These are phyloP conservation scores for Sclerotiophoma versabilis DNA, from an alignment of 2,329 filamentous ascomycete genomes.

Conservation along the genomic window DNA sequence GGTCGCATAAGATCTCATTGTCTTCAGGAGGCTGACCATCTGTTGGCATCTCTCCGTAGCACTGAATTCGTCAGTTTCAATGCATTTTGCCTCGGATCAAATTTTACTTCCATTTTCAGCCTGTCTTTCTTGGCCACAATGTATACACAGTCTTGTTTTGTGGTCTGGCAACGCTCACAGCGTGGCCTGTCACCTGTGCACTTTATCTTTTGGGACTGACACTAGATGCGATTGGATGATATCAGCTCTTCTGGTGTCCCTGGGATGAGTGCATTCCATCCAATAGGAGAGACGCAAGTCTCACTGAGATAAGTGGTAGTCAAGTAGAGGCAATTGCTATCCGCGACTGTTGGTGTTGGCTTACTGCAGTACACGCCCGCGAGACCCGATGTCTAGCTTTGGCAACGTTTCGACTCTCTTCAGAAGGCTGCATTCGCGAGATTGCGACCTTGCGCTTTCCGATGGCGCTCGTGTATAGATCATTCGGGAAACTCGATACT, in stretches of 20 bases:
- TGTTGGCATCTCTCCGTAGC: conserved; percentile 36
- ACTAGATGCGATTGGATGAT: conserved; percentile 27
- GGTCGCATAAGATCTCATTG: conserved; percentile 21
- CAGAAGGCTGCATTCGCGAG: conserved; percentile 33
- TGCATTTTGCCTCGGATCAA: background rate
- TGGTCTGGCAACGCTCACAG: conserved; percentile 47
- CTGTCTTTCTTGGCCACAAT: conserved; percentile 47
- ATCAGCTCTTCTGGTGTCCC: too few species aligned
- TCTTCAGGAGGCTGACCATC: conserved; percentile 32
- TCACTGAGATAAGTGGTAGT: background rate
- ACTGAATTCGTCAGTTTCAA: conserved; percentile 26
- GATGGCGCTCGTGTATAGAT: background rate
- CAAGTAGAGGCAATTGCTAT: background rate
- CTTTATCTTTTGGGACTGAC: conserved; percentile 50
- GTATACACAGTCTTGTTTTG: conserved; percentile 46
- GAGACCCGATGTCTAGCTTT: conserved; percentile 34
- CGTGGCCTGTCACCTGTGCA: conserved; percentile 47
- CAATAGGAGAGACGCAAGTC: background rate
- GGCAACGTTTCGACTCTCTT: conserved; percentile 5
- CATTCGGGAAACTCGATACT: too few species aligned
- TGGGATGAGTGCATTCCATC: too few species aligned
- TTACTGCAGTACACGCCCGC: conserved; percentile 38
- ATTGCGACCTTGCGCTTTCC: conserved; percentile 37
- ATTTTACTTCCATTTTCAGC: conserved; percentile 39
- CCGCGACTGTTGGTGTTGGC: background rate